Percentiles rank a stretch among this genome's conserved stretches.
These are phyloP conservation scores for Salmacisia buchloeana DNA, from an alignment of 1,284 basidiomycete species.

Conservation along the genomic window DNA sequence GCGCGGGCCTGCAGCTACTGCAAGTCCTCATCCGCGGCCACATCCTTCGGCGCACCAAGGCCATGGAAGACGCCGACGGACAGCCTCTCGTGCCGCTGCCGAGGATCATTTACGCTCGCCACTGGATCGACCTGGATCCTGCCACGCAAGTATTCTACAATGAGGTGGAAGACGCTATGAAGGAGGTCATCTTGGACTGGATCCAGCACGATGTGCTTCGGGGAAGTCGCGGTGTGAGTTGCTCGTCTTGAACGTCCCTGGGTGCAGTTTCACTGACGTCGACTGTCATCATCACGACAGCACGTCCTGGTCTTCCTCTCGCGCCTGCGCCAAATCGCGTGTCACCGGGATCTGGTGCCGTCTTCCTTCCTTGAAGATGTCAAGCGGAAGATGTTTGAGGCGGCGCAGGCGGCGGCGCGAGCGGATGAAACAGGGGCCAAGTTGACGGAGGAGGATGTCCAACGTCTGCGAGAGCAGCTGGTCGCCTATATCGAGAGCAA, in stretches of 20 bases:
- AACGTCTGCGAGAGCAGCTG: conserved; percentile 62
- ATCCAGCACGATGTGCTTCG: conserved; percentile 52
- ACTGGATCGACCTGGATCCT: conserved; percentile 61
- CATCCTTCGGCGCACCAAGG: conserved; percentile 79
- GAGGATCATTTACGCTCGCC: conserved; percentile 53
- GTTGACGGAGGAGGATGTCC: conserved; percentile 20
- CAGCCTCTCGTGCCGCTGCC: conserved; percentile 11
- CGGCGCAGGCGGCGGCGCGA: conserved; percentile 45
- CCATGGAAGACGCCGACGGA: conserved; percentile 54
- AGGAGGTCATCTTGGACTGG: conserved; percentile 61
- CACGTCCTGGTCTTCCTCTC: conserved; percentile 71
- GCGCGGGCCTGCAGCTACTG: conserved; percentile 13
- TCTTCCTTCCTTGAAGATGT: conserved; percentile 69
- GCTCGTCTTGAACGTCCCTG: background rate
- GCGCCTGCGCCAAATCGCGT: conserved; percentile 74
- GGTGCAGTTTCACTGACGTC: no score
- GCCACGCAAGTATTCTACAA: conserved; percentile 71
- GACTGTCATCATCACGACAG: background rate
- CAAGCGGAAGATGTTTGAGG: conserved; percentile 54
- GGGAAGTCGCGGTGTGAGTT: conserved; percentile 24
- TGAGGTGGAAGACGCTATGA: conserved; percentile 63
- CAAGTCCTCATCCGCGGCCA: conserved; percentile 76
- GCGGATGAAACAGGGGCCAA: background rate
- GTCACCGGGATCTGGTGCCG: conserved; percentile 74
- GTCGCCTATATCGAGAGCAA: conserved; percentile 69